Evolutionary conservation across 148 eudicot genomes (phyloP).

Genomic region (Silene conica): DNA sequence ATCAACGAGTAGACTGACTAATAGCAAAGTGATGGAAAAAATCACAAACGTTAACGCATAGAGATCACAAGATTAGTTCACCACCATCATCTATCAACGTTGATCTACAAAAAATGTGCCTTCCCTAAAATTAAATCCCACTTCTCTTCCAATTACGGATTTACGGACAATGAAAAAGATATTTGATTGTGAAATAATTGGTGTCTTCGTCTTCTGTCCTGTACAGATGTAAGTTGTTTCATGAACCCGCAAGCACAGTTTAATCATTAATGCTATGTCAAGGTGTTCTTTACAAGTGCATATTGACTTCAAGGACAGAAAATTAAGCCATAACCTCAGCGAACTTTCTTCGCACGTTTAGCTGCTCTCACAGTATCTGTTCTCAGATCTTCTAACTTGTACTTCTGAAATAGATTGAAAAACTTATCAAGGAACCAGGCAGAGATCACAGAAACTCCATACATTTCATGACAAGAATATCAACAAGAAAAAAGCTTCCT

Average conservation of each 20-base stretch:
- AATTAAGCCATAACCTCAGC: constrained; percentile 25
- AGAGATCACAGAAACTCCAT: not conserved
- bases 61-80: not conserved
- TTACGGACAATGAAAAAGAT: not conserved
- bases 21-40: not conserved
- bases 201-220: not conserved
- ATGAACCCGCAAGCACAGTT: too few relatives aligned
- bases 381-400: constrained; percentile 38
- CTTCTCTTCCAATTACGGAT: not conserved
- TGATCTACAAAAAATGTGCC: not conserved
- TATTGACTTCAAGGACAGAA: not conserved
- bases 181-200: not conserved
- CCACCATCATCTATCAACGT: not conserved
- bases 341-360: constrained; percentile 53
- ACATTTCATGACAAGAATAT: constrained; percentile 8
- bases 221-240: constrained; percentile 2
- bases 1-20: not conserved
- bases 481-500: not conserved
- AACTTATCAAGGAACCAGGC: not conserved
- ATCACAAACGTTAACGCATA: not conserved
- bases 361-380: constrained; percentile 49
- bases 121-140: not conserved
- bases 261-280: not conserved
- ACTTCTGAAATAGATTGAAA: constrained; percentile 28
- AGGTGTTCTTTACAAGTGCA: not conserved